These are phyloP conservation scores for Ceratobasidium sp. DNA, from an alignment of 1,284 basidiomycete genomes.

Conservation along the genomic window DNA sequence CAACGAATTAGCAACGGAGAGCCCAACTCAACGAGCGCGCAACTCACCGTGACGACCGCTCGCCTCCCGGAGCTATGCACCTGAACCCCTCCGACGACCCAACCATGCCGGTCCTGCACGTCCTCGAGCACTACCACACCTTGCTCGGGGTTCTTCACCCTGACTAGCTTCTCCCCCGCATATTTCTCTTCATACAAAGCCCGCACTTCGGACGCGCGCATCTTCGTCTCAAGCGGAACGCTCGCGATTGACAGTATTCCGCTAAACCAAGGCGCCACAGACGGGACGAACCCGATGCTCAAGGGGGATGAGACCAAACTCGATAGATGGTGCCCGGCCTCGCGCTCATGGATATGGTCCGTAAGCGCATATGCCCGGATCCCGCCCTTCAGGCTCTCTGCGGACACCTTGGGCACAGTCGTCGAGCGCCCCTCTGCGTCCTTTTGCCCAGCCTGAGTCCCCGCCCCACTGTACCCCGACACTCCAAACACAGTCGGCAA, in stretches of 20 bases:
- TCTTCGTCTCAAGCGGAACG: slow-evolving; percentile 78
- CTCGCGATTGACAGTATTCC: slow-evolving; percentile 92
- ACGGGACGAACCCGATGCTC: slow-evolving; percentile 88
- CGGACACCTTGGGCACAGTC: slow-evolving; percentile 86
- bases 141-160: slow-evolving; percentile 62
- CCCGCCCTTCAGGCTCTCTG: slow-evolving; percentile 81
- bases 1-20: slow-evolving; percentile 43
- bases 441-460: slow-evolving; percentile 80
- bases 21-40: slow-evolving; percentile 11
- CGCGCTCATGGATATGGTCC: slow-evolving; percentile 98
- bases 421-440: slow-evolving; percentile 77
- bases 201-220: slow-evolving; percentile 78
- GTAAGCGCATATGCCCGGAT: slow-evolving; percentile 91
- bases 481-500: slow-evolving; percentile 92
- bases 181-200: slow-evolving; percentile 87
- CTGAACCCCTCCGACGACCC: slow-evolving; percentile 94
- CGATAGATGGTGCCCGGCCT: slow-evolving; percentile 87
- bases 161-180: slow-evolving; percentile 78
- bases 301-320: slow-evolving; percentile 66
- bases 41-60: slow-evolving; percentile 89
- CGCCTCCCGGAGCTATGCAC: slow-evolving; percentile 90
- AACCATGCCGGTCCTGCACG: slow-evolving; percentile 86
- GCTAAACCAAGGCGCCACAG: slow-evolving; percentile 95
- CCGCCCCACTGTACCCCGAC: slow-evolving; percentile 95
- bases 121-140: slow-evolving; percentile 84